phyloP scores from a whole-genome alignment of 2,329 filamentous ascomycete species.

The Hypoxylon sp. region DNA sequence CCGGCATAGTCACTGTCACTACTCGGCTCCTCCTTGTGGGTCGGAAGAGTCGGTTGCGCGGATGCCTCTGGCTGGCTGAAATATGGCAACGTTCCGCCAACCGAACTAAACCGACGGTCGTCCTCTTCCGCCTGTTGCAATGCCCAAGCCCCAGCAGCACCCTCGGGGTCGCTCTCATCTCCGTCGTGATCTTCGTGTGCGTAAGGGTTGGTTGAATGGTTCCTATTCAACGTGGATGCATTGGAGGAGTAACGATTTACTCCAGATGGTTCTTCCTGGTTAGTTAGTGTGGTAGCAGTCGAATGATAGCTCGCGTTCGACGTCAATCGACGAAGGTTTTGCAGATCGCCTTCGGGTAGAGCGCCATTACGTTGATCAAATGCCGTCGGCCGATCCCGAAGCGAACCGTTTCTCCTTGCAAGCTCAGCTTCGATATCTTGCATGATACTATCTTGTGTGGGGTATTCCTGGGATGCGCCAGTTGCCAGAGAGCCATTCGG shows the following conservation, averaged over 20 bases:
- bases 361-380: slow-evolving; percentile 54
- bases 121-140: slow-evolving; percentile 87
- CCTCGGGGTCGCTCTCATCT: slow-evolving; percentile 89
- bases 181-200: slow-evolving; percentile 56
- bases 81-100: slow-evolving; percentile 59
- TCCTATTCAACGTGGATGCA: slow-evolving; percentile 52
- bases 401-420: slow-evolving; percentile 50
- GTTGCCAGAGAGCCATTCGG: slow-evolving; percentile 48
- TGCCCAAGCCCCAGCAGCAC: slow-evolving; percentile 81
- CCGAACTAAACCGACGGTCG: slow-evolving; percentile 66
- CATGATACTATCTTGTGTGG: slow-evolving; percentile 63
- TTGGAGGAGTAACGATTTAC: slow-evolving; percentile 53
- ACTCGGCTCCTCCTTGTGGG: slow-evolving; percentile 62
- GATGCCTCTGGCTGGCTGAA: slow-evolving; percentile 51
- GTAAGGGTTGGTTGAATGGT: slow-evolving; percentile 47
- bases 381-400: slow-evolving; percentile 51
- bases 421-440: slow-evolving; percentile 66
- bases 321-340: slow-evolving; percentile 53
- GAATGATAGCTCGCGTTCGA: slow-evolving; percentile 56
- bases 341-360: slow-evolving; percentile 57
- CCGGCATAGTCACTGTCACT: slow-evolving; percentile 77
- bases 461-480: slow-evolving; percentile 50
- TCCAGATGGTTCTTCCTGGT: slow-evolving; percentile 48
- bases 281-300: slow-evolving; percentile 56
- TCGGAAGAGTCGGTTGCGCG: slow-evolving; percentile 51